These are phyloP conservation scores for Arxiozyma telluris DNA, from an alignment of 1,139 yeast species.

Conservation along the genomic window DNA sequence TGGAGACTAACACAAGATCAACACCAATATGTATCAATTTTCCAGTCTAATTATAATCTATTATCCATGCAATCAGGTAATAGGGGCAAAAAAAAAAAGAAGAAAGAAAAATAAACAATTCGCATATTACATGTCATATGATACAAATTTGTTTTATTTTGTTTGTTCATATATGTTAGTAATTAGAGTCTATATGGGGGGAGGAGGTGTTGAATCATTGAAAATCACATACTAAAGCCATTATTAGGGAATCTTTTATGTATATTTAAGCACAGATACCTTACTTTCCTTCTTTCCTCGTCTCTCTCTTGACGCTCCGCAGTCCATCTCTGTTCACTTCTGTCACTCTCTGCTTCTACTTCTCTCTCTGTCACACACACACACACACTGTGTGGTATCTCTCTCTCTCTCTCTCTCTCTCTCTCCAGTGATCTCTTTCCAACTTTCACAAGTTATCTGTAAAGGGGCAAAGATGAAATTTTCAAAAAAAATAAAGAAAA, in stretches of 20 bases:
- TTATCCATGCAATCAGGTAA: no score
- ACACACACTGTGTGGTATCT: no score
- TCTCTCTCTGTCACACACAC: no score
- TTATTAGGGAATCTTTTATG: background rate
- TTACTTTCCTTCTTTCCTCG: no score
- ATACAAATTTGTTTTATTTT: background rate
- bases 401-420: background rate
- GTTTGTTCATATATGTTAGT: background rate
- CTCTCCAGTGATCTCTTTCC: background rate
- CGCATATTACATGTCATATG: background rate
- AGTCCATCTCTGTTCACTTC: background rate
- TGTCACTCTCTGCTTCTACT: background rate
- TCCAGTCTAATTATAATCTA: conserved; percentile 36
- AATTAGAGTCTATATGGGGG: background rate
- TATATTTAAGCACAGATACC: background rate
- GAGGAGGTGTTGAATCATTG: background rate
- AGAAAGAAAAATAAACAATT: background rate
- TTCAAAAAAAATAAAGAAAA: no score
- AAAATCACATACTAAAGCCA: conserved; percentile 8
- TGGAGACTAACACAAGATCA: conserved; percentile 70
- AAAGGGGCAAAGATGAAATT: no score
- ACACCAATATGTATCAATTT: conserved; percentile 58
- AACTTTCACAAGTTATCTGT: no score
- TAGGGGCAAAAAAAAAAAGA: no score
- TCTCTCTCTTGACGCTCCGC: background rate